Evolutionary conservation across 2,329 filamentous ascomycete genomes (phyloP).

Genomic region (Colletotrichum falcatum): DNA sequence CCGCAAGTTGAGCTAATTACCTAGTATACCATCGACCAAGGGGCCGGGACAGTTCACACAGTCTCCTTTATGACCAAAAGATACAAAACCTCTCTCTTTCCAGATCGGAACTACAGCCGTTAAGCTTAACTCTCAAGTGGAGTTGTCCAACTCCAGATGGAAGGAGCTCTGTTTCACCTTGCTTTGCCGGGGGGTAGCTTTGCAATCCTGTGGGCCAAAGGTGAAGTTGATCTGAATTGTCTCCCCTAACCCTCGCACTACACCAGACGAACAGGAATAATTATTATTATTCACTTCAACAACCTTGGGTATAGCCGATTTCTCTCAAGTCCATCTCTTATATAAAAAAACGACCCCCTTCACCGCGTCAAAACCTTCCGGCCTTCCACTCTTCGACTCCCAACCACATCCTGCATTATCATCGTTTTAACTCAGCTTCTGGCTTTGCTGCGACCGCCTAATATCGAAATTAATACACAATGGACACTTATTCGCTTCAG

Average conservation of each 20-base stretch:
- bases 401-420: not conserved
- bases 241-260: not conserved
- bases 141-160: no score
- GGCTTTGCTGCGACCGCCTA: no score
- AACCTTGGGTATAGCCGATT: no score
- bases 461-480: not conserved
- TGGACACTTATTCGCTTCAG: not conserved
- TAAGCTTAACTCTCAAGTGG: not conserved
- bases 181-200: not conserved
- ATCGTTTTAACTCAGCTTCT: not conserved
- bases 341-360: not conserved
- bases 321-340: not conserved
- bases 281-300: conserved; percentile 2
- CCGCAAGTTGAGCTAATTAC: not conserved
- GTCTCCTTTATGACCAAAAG: no score
- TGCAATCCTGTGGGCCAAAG: not conserved
- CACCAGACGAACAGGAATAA: not conserved
- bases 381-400: not conserved
- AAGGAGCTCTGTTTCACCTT: no score
- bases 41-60: not conserved
- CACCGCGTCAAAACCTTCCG: not conserved
- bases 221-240: not conserved
- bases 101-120: no score
- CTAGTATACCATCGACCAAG: not conserved
- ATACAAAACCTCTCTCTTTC: no score